These are phyloP conservation scores for Trichosporon faecale DNA, from an alignment of 1,284 basidiomycete species.

Conservation along the genomic window DNA sequence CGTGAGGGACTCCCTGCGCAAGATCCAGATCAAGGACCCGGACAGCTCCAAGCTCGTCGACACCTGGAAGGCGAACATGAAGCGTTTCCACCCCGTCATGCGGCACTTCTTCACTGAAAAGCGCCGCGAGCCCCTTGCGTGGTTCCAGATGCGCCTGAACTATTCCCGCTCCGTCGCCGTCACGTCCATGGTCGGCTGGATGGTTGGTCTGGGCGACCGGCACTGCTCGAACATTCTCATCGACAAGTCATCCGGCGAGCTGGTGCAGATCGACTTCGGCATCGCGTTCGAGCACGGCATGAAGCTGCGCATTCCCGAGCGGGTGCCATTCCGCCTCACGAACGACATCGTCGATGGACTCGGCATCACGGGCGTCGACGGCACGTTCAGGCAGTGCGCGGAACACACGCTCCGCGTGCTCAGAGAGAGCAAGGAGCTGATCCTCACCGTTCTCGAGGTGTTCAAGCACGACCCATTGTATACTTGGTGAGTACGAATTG, in stretches of 20 bases:
- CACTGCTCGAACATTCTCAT: constrained; percentile 91
- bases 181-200: constrained; percentile 88
- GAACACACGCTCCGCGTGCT: constrained; percentile 91
- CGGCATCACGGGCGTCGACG: constrained; percentile 83
- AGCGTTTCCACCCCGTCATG: constrained; percentile 78
- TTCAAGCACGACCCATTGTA: constrained; percentile 96
- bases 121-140: constrained; percentile 79
- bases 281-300: constrained; percentile 97
- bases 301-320: constrained; percentile 74
- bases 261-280: constrained; percentile 92
- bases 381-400: constrained; percentile 90
- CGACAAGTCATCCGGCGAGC: constrained; percentile 76
- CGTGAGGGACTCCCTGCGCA: constrained; percentile 31
- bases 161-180: constrained; percentile 91
- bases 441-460: constrained; percentile 93
- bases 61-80: constrained; percentile 59
- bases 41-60: constrained; percentile 50
- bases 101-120: constrained; percentile 89
- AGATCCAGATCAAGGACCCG: constrained; percentile 43
- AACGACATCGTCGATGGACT: constrained; percentile 91
- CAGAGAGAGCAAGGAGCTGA: constrained; percentile 75
- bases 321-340: constrained; percentile 92
- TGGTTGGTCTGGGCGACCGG: constrained; percentile 89
- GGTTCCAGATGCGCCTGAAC: constrained; percentile 89
- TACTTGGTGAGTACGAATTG: constrained; percentile 64